These are phyloP conservation scores for Mycena polygramma DNA, from an alignment of 768 basidiomycete genomes.

Conservation along the genomic window DNA sequence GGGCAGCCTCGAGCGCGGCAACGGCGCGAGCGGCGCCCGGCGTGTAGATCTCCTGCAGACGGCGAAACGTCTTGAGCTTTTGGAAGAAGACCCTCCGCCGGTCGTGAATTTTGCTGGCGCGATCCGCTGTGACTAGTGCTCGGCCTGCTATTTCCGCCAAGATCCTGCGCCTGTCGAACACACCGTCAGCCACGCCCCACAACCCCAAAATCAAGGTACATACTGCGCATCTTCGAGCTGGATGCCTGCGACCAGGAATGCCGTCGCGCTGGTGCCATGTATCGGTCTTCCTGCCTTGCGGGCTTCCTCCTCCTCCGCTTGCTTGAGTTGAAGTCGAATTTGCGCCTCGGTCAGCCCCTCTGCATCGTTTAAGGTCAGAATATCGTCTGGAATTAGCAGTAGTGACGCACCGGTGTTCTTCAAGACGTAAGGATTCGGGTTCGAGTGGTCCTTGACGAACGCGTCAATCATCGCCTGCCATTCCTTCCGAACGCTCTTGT, in stretches of 20 bases:
- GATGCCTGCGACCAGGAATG: conserved; percentile 18
- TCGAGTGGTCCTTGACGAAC: conserved; percentile 10
- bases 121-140: not conserved
- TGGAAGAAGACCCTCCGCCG: conserved; percentile 7
- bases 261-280: conserved; percentile 14
- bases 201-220: not conserved
- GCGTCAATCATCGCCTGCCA: conserved; percentile 10
- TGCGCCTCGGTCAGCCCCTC: conserved; percentile 30
- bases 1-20: not conserved
- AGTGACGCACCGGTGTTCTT: too few species aligned
- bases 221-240: conserved; percentile 27
- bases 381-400: too few species aligned
- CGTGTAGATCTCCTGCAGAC: too few species aligned
- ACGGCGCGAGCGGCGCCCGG: not conserved
- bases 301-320: conserved; percentile 5
- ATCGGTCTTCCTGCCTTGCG: not conserved
- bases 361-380: too few species aligned
- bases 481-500: not conserved
- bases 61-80: not conserved
- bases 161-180: conserved; percentile 9
- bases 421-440: conserved; percentile 2
- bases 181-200: not conserved
- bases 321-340: not conserved
- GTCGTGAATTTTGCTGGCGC: conserved; percentile 6
- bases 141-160: not conserved